Conservation (phyloP, 176 grass and related monocot species). For the Olyra latifolia region DNA sequence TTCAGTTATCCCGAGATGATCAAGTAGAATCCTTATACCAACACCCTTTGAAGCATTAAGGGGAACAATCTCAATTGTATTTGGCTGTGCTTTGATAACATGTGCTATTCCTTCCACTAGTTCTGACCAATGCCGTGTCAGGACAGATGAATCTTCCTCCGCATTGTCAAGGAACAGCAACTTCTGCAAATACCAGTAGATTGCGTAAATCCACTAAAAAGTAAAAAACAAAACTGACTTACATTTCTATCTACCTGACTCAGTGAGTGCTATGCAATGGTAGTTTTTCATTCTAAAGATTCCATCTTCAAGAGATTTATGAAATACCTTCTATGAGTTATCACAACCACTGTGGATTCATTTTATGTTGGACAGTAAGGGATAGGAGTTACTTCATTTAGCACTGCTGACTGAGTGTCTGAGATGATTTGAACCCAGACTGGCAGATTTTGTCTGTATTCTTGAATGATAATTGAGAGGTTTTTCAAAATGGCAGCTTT, state of each 20-base stretch:
- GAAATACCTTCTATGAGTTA: neutral
- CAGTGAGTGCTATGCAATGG: neutral
- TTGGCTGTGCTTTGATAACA: constrained; percentile 49
- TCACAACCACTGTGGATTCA: neutral
- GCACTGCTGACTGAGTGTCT: neutral
- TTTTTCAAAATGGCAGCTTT: neutral
- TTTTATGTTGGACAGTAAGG: neutral
- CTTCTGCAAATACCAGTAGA: constrained; percentile 58
- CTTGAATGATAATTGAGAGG: neutral
- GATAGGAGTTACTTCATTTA: neutral
- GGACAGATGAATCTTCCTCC: constrained; percentile 44
- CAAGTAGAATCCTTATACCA: constrained; percentile 66
- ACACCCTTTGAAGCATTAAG: constrained; percentile 55
- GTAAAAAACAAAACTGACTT: neutral
- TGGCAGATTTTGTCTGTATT: neutral
- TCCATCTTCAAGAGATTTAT: neutral
- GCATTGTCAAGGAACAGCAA: constrained; percentile 57
- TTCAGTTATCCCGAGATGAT: constrained; percentile 85
- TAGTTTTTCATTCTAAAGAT: neutral
- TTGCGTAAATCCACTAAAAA: constrained; percentile 14
- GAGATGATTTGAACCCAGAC: neutral
- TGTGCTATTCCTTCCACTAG: constrained; percentile 48
- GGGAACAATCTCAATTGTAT: constrained; percentile 72
- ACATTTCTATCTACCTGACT: neutral
- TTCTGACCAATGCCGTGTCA: constrained; percentile 53